phyloP scores from a whole-genome alignment of 176 grass and related monocot genomes.

The Miscanthus lutarioriparius region DNA sequence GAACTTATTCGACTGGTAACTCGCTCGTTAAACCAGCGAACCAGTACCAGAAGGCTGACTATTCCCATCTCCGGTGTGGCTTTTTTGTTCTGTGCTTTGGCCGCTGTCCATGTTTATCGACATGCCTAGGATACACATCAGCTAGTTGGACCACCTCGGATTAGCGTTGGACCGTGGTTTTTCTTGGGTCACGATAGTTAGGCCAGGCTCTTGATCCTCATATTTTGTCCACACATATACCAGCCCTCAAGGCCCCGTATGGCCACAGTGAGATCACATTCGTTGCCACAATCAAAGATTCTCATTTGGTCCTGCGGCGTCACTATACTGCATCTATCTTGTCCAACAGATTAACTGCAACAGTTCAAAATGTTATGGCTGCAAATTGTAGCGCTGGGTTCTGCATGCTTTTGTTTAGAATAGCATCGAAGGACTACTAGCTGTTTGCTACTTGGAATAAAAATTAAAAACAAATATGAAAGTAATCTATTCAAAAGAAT shows the following conservation, averaged over 20 bases:
- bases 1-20: too few relatives aligned
- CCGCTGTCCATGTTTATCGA: background rate
- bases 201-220: background rate
- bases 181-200: background rate
- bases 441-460: background rate
- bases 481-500: background rate
- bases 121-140: conserved; percentile 11
- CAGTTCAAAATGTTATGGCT: background rate
- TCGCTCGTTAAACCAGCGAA: too few relatives aligned
- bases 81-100: background rate
- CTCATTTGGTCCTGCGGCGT: conserved; percentile 7
- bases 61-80: too few relatives aligned
- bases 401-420: background rate
- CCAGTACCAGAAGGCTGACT: too few relatives aligned
- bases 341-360: background rate
- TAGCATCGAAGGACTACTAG: background rate
- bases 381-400: background rate
- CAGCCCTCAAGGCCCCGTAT: background rate
- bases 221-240: background rate
- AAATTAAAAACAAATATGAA: background rate
- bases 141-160: background rate
- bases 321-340: conserved; percentile 5
- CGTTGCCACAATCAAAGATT: conserved; percentile 17
- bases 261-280: conserved; percentile 24
- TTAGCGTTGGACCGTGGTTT: background rate